Evolutionary conservation across 805 yeast species (phyloP).

Genomic region (Wilhelminamyces savonicus): DNA sequence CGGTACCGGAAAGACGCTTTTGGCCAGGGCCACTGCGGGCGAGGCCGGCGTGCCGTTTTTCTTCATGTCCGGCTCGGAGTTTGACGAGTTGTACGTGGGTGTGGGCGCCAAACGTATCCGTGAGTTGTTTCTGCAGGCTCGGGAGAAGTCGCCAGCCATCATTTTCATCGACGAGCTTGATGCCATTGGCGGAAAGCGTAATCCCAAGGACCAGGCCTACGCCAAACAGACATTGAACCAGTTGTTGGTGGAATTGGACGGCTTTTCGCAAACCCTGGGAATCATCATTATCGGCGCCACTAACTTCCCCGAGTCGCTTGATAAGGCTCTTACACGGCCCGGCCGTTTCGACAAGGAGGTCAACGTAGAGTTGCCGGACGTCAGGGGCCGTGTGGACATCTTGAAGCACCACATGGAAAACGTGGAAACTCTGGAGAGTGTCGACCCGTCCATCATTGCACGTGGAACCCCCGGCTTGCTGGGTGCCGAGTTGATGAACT

Average conservation of each 20-base stretch:
- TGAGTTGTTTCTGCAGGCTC: constrained; percentile 90
- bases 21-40: constrained; percentile 98
- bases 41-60: constrained; percentile 99
- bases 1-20: constrained; percentile 95
- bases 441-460: constrained; percentile 85
- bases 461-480: constrained; percentile 97
- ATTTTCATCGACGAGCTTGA: constrained; percentile 96
- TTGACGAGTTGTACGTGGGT: constrained; percentile 97
- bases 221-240: constrained; percentile 97
- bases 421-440: constrained; percentile 77
- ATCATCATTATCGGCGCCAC: constrained; percentile 97
- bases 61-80: constrained; percentile 97
- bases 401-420: constrained; percentile 86
- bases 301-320: constrained; percentile 94
- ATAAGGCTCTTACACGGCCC: constrained; percentile 96
- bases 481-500: constrained; percentile 96
- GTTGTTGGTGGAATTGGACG: constrained; percentile 91
- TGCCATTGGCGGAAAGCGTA: constrained; percentile 97
- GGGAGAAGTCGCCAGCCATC: constrained; percentile 94
- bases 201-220: constrained; percentile 96
- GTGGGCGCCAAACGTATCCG: constrained; percentile 98
- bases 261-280: constrained; percentile 87
- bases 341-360: constrained; percentile 97
- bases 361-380: constrained; percentile 93
- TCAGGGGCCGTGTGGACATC: constrained; percentile 92